Percentiles rank a stretch among this genome's conserved stretches.
Evolutionary conservation across 176 grass and related monocot genomes (phyloP).

Genomic region (Bromus sterilis): DNA sequence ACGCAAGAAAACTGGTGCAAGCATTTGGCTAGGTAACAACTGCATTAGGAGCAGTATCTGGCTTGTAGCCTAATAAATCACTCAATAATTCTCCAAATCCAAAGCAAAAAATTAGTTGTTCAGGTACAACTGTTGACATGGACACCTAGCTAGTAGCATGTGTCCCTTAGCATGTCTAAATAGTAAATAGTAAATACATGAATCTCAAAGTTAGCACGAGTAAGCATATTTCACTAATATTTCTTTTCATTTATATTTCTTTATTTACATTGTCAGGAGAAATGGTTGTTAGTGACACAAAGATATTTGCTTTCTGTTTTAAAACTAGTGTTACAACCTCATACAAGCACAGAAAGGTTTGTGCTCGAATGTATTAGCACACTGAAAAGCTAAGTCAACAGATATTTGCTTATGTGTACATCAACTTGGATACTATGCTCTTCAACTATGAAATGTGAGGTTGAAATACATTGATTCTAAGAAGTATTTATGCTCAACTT

Average conservation of each 20-base stretch:
- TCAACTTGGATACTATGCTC: background rate
- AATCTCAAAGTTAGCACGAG: background rate
- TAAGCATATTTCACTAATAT: background rate
- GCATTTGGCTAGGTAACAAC: background rate
- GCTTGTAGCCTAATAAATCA: background rate
- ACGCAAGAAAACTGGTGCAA: background rate
- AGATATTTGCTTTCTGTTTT: background rate
- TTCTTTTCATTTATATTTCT: background rate
- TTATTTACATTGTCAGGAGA: background rate
- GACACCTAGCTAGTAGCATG: background rate
- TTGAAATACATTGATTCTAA: slow-evolving; percentile 6
- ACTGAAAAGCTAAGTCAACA: background rate
- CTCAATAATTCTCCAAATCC: background rate
- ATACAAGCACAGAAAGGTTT: background rate
- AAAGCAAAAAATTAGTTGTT: background rate
- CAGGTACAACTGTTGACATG: background rate
- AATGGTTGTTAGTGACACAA: background rate
- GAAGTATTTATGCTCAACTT: background rate
- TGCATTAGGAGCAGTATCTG: background rate
- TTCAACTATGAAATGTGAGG: background rate
- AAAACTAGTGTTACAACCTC: background rate
- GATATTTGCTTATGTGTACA: background rate
- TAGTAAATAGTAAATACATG: no score
- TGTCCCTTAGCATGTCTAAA: no score
- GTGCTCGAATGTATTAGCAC: background rate